Evolutionary conservation across 108 stramenopile genomes (phyloP).

Genomic region (Pseudonitzschia multiseries): DNA sequence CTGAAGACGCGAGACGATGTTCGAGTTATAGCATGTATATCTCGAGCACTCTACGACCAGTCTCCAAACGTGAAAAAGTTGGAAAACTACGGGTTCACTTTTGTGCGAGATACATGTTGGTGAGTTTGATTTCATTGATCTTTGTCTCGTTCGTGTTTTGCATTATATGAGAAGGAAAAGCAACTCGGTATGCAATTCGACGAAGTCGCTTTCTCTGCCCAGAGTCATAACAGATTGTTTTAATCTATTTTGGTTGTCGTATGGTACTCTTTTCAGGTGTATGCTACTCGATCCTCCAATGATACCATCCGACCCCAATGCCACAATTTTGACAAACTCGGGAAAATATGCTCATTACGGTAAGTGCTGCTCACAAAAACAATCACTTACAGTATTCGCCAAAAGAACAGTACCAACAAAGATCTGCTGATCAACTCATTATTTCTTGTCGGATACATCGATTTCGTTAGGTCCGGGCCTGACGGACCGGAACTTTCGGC

Average conservation of each 20-base stretch:
- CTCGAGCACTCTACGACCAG: conserved; percentile 42
- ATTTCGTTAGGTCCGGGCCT: conserved; percentile 69
- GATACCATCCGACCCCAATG: conserved; percentile 53
- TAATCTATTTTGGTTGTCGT: neutral
- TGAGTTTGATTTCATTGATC: neutral
- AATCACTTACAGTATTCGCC: neutral
- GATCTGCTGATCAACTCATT: no score
- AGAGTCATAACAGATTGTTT: neutral
- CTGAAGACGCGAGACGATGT: conserved; percentile 45
- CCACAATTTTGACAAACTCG: conserved; percentile 74
- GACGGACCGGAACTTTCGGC: conserved; percentile 51
- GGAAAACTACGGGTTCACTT: conserved; percentile 59
- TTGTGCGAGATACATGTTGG: conserved; percentile 90
- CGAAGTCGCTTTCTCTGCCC: neutral
- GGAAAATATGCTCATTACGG: conserved; percentile 79
- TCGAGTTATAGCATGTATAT: conserved; percentile 61
- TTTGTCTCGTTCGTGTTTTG: no score
- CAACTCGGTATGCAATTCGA: no score
- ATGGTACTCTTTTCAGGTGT: conserved; percentile 27
- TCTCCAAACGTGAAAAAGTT: conserved; percentile 47
- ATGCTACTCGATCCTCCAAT: conserved; percentile 84
- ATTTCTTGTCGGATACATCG: neutral
- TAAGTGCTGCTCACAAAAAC: neutral
- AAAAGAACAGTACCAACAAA: no score
- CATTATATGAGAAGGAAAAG: no score